phyloP scores from a whole-genome alignment of 768 basidiomycete species.

The Rubroboletus pulcherrimus region DNA sequence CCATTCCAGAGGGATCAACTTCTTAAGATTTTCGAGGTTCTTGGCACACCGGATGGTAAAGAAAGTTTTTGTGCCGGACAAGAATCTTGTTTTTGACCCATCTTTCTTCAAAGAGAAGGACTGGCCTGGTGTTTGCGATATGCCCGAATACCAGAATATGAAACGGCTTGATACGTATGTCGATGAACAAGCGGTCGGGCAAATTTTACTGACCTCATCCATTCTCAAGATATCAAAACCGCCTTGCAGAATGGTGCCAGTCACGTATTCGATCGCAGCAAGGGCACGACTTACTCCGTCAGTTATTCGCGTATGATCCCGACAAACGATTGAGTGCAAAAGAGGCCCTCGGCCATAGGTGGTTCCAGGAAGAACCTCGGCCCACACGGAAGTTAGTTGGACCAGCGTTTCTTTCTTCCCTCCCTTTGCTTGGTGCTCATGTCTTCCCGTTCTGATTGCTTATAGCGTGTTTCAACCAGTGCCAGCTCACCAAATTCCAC shows the following conservation, averaged over 20 bases:
- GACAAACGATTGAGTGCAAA: conserved; percentile 79
- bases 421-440: conserved; percentile 4
- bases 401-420: background rate
- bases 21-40: conserved; percentile 91
- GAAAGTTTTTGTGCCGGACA: background rate
- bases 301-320: conserved; percentile 89
- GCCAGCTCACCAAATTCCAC: conserved; percentile 66
- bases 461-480: conserved; percentile 72
- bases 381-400: conserved; percentile 77
- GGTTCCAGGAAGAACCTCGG: conserved; percentile 89
- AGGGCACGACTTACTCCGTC: conserved; percentile 81
- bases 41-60: conserved; percentile 82
- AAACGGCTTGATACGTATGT: conserved; percentile 71
- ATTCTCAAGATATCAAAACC: conserved; percentile 51
- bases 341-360: conserved; percentile 78
- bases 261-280: conserved; percentile 52
- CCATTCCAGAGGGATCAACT: conserved; percentile 97
- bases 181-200: background rate
- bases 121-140: conserved; percentile 82
- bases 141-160: conserved; percentile 87
- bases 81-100: background rate
- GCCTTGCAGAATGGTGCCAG: conserved; percentile 73
- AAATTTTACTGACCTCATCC: conserved; percentile 7
- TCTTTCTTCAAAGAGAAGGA: conserved; percentile 56
- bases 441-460: background rate